Base-by-base conservation (phyloP, 345 rosid species). In the Syzygium aqueum region DNA sequence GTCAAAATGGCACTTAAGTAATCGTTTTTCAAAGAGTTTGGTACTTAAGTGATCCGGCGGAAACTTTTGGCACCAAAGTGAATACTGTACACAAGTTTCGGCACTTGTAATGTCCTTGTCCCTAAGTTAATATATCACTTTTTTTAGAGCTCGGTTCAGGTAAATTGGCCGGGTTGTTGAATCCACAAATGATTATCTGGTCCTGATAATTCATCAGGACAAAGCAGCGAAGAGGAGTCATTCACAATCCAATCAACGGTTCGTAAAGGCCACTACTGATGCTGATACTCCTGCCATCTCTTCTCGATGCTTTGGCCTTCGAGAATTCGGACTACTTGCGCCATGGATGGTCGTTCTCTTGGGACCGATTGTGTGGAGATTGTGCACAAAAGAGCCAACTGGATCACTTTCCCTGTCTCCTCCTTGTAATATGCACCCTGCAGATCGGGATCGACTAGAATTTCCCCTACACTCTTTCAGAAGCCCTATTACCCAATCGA, bases 351-450 rank as follows among this genome's bases (percentile, higher is more conserved):
- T 53, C 87, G 86, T 27, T 54, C 10, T 33, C 49, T 30, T 25
- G 82, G 82, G 33, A 2, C 23, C 9, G 46, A 43, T 43, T 43
- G 1, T 43, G 46, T 43, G 46, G 43, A 43, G 1, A 5, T 27
- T 77, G 85, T 56, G 87, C 85, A 88, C 59, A 80, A 57, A 33
- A 88, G 84, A 77, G 87, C 89, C 11, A 57, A 5, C 67, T 67
- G 50, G 77, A 51, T 85, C 14, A 73, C n/a, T 83, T 46, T 51
- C 49, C 28, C 57, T 8, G 3, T 56, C 11, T 56, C 12, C 61
- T 33, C 85, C 17, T 57, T 13, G 17, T 56, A 50, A 84, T 84
- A 61, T 37, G 59, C 59, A 33, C 88, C 82, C 52, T 22, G 53
- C 40, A 86, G 37, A 43, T 51, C 33, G 11, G 17, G 12, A 78